Conservation (phyloP, 805 yeast species). For the Wickerhamomyces bovis region DNA sequence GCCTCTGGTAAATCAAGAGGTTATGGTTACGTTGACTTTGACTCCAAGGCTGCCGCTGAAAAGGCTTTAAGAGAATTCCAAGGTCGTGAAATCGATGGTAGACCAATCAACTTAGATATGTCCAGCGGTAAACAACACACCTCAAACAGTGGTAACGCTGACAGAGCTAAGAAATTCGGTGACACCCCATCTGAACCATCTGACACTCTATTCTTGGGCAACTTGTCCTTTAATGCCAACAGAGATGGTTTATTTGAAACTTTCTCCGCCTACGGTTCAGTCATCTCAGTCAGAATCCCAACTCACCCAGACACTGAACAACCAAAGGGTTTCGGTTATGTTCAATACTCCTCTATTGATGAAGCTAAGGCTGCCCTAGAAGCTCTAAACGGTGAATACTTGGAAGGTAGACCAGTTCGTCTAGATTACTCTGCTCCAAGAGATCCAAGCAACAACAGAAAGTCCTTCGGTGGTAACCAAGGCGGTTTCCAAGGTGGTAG, state of each 20-base stretch:
- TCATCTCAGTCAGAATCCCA: constrained; percentile 89
- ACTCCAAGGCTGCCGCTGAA: constrained; percentile 68
- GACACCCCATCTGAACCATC: constrained; percentile 90
- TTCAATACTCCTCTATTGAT: constrained; percentile 79
- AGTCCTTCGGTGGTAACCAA: constrained; percentile 34
- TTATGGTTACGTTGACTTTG: constrained; percentile 96
- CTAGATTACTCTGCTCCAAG: constrained; percentile 92
- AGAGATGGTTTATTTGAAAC: constrained; percentile 70
- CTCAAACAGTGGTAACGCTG: constrained; percentile 45
- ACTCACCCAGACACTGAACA: constrained; percentile 98
- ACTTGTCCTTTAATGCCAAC: constrained; percentile 85
- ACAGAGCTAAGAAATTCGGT: constrained; percentile 86
- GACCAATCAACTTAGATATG: constrained; percentile 91
- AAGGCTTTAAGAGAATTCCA: constrained; percentile 80
- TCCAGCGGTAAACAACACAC: constrained; percentile 77
- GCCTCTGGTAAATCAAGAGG: constrained; percentile 92
- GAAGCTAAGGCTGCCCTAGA: constrained; percentile 88
- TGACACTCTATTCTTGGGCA: constrained; percentile 94
- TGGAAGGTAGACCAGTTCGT: constrained; percentile 91
- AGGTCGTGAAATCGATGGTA: constrained; percentile 94
- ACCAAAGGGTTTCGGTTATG: constrained; percentile 98
- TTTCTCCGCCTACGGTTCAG: constrained; percentile 75
- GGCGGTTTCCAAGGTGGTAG: constrained; percentile 34
- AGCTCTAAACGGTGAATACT: constrained; percentile 80
- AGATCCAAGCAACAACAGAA: constrained; percentile 39